These are phyloP conservation scores for Petasospora rhodanensis DNA, from an alignment of 1,139 yeast genomes.

Conservation along the genomic window DNA sequence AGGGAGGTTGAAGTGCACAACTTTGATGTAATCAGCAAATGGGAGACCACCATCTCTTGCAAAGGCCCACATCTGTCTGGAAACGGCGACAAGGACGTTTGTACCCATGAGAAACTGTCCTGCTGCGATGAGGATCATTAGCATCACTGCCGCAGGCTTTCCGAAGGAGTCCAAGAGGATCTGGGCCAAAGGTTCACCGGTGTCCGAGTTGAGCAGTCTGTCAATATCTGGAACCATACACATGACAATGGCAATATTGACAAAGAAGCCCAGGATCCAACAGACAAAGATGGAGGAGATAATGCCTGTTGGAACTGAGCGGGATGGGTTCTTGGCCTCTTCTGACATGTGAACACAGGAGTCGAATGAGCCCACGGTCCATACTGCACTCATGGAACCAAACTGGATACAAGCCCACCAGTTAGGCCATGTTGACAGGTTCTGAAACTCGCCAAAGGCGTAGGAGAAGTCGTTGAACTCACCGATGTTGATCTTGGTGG, in stretches of 20 bases:
- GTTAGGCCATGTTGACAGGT: conserved; percentile 52
- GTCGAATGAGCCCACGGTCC: conserved; percentile 67
- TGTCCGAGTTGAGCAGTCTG: conserved; percentile 37
- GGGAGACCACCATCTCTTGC: conserved; percentile 46
- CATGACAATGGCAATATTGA: conserved; percentile 47
- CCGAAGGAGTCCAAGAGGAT: conserved; percentile 59
- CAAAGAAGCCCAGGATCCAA: conserved; percentile 52
- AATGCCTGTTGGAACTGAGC: conserved; percentile 64
- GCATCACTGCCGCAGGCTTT: conserved; percentile 57
- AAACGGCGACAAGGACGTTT: conserved; percentile 42
- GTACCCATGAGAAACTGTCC: conserved; percentile 64
- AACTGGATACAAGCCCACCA: conserved; percentile 54
- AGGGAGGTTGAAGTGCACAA: conserved; percentile 47
- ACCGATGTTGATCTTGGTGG: conserved; percentile 29
- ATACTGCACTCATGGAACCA: conserved; percentile 36
- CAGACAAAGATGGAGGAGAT: conserved; percentile 52
- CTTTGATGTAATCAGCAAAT: conserved; percentile 40
- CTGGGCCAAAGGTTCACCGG: conserved; percentile 60
- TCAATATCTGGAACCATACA: conserved; percentile 48
- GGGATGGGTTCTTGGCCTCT: conserved; percentile 63
- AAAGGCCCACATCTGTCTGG: conserved; percentile 45
- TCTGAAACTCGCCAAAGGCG: conserved; percentile 54
- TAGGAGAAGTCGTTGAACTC: conserved; percentile 34
- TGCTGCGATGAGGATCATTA: conserved; percentile 48
- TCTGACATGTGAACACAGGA: conserved; percentile 70